These are phyloP conservation scores for Themeda triandra DNA, from an alignment of 176 grass and related monocot species.

Conservation along the genomic window DNA sequence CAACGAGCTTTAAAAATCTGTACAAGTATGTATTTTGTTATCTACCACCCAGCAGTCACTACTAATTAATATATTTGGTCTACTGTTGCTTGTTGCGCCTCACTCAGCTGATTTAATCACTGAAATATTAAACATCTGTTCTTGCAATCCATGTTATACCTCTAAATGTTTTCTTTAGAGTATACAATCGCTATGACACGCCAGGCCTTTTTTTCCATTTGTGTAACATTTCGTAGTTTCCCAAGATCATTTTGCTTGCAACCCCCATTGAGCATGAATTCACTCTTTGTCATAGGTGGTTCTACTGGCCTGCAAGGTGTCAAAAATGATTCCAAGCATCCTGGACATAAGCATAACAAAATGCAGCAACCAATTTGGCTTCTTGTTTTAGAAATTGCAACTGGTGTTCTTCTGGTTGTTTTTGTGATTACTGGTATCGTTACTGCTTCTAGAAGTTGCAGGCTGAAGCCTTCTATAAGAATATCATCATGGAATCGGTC, in stretches of 20 bases:
- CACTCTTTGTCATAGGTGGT: slow-evolving; percentile 46
- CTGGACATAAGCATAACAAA: slow-evolving; percentile 43
- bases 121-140: neutral
- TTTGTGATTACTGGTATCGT: slow-evolving; percentile 56
- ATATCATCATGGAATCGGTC: slow-evolving; percentile 68
- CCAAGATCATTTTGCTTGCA: neutral
- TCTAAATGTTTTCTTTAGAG: neutral
- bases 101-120: neutral
- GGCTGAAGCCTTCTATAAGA: slow-evolving; percentile 56
- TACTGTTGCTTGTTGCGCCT: neutral
- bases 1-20: slow-evolving; percentile 67
- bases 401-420: slow-evolving; percentile 72
- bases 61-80: neutral
- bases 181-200: slow-evolving; percentile 7
- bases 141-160: neutral
- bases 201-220: neutral
- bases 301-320: slow-evolving; percentile 44
- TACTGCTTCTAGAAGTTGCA: slow-evolving; percentile 80
- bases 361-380: slow-evolving; percentile 81
- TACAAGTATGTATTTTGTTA: slow-evolving; percentile 33
- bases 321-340: slow-evolving; percentile 36
- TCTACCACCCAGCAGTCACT: neutral
- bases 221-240: neutral
- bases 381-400: slow-evolving; percentile 85
- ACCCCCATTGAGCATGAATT: slow-evolving; percentile 15